Evolutionary conservation across 2,329 filamentous ascomycete genomes (phyloP).

Genomic region (Alternaria triticimaculans): DNA sequence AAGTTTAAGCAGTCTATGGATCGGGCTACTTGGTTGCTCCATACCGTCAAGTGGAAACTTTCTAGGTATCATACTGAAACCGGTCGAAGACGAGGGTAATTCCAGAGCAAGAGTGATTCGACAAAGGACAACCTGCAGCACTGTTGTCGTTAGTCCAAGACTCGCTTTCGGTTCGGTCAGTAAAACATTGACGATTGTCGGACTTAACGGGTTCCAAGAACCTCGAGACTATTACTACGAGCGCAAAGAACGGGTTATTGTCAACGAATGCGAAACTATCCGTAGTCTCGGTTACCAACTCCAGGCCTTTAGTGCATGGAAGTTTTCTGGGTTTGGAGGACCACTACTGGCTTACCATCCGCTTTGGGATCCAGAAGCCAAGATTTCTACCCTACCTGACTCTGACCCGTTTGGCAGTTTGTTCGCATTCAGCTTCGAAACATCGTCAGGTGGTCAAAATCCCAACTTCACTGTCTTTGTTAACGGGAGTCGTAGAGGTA

Average conservation of each 20-base stretch:
- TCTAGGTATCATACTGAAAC: background rate
- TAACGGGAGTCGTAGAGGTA: background rate
- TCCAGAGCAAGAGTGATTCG: background rate
- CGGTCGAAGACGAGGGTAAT: accelerated
- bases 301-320: background rate
- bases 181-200: background rate
- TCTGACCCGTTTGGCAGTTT: background rate
- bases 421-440: background rate
- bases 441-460: background rate
- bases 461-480: background rate
- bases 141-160: background rate
- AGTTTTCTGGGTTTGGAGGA: too few relatives aligned
- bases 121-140: background rate
- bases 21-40: background rate
- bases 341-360: background rate
- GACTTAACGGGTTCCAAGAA: too few relatives aligned
- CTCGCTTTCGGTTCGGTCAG: background rate
- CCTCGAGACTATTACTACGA: accelerated
- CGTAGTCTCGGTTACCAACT: background rate
- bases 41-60: background rate
- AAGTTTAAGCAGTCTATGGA: background rate
- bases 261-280: background rate
- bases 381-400: background rate
- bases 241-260: background rate
- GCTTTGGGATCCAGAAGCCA: background rate